These are phyloP conservation scores for Dacryopinax primogenitus DNA, from an alignment of 768 basidiomycete species.

Conservation along the genomic window DNA sequence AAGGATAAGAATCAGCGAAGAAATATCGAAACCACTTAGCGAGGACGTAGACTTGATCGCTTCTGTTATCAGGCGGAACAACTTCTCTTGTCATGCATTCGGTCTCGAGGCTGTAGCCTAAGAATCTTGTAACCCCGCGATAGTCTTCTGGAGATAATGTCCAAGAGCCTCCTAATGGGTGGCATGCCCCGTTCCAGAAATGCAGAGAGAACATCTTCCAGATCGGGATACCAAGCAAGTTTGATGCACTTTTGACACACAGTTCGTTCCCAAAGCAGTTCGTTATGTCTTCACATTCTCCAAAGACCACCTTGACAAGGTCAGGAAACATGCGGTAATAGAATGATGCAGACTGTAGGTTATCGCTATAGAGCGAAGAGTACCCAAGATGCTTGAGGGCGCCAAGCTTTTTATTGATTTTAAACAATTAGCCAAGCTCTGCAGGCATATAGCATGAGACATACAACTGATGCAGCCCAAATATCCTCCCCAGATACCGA, in stretches of 20 bases:
- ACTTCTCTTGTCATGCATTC: conserved; percentile 8
- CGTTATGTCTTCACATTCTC: background rate
- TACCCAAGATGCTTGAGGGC: conserved; percentile 8
- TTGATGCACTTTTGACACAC: background rate
- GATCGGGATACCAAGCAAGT: background rate
- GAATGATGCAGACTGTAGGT: background rate
- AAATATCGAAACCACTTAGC: conserved; percentile 13
- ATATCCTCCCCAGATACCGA: conserved; percentile 10
- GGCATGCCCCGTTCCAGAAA: conserved; percentile 3
- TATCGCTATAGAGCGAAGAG: conserved; percentile 5
- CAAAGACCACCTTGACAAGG: background rate
- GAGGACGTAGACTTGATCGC: conserved; percentile 12
- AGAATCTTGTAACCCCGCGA: conserved; percentile 9
- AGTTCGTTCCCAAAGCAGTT: background rate
- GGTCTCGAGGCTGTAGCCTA: conserved; percentile 14
- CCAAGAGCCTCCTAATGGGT: conserved; percentile 9
- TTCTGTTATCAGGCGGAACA: conserved; percentile 2
- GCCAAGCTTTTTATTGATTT: background rate
- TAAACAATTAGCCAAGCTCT: background rate
- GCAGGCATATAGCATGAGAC: background rate
- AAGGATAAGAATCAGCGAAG: background rate
- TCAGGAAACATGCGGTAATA: conserved; percentile 9
- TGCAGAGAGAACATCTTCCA: conserved; percentile 4
- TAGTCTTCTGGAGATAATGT: conserved; percentile 15
- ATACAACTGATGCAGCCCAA: background rate